Percentiles rank a stretch among this genome's conserved stretches.
phyloP scores from a whole-genome alignment of 2,329 filamentous ascomycete genomes.

The Atkinsonella hypoxylon region DNA sequence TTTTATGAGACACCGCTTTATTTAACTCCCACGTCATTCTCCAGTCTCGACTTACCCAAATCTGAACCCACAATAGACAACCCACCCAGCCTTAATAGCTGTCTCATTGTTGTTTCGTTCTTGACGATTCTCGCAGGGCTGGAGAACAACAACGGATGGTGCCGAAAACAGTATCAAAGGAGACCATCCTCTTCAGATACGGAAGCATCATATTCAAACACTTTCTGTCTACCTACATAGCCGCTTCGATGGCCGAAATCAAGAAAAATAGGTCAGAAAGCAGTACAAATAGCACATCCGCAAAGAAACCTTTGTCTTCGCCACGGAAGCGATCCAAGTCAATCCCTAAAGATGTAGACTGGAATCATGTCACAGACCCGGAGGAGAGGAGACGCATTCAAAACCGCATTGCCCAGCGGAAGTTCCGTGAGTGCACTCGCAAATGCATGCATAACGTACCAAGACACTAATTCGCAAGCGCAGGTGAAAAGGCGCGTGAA shows the following conservation, averaged over 20 bases:
- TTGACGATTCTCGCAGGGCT: no score
- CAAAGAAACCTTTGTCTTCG: slow-evolving; percentile 17
- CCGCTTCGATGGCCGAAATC: slow-evolving; percentile 2
- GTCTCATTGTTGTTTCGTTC: no score
- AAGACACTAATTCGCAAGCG: slow-evolving; percentile 3
- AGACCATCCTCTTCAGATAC: not conserved
- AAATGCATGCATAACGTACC: not conserved
- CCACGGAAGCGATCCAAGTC: slow-evolving; percentile 27
- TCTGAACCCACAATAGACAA: no score
- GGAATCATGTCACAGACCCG: slow-evolving; percentile 57
- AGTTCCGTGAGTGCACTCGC: slow-evolving; percentile 48
- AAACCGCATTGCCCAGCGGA: slow-evolving; percentile 64
- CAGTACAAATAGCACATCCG: slow-evolving; percentile 5
- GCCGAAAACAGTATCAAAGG: not conserved
- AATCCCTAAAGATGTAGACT: slow-evolving; percentile 44
- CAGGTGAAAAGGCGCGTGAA: slow-evolving; percentile 59
- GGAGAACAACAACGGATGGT: no score
- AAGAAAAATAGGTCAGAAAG: slow-evolving; percentile 14
- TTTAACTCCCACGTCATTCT: no score
- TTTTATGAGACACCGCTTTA: no score
- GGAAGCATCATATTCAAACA: not conserved
- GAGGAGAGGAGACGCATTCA: slow-evolving; percentile 63
- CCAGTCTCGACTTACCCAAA: no score
- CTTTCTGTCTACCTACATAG: not conserved
- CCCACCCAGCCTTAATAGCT: no score